Evolutionary conservation across 768 basidiomycete genomes (phyloP).

Genomic region (Melanogaster broomeanus): DNA sequence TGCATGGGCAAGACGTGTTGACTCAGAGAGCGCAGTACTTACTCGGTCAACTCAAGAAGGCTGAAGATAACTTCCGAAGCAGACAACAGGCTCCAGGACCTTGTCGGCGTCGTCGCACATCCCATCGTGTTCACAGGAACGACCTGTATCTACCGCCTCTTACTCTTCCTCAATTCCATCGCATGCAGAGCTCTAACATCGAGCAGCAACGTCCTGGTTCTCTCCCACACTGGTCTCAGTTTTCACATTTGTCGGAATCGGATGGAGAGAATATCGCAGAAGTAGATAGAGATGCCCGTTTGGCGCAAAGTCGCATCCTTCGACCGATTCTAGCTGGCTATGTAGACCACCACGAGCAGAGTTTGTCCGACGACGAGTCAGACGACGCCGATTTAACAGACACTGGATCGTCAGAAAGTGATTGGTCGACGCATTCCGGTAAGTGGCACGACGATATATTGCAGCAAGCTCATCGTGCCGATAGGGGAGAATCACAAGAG

Average conservation of each 20-base stretch:
- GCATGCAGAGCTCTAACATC: constrained; percentile 6
- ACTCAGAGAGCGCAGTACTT: constrained; percentile 66
- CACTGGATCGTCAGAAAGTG: constrained; percentile 36
- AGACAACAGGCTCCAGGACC: background rate
- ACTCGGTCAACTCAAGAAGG: constrained; percentile 37
- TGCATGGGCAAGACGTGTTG: constrained; percentile 66
- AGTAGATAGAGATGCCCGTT: constrained; percentile 67
- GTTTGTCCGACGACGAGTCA: constrained; percentile 75
- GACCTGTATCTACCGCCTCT: constrained; percentile 53
- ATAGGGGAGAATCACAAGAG: constrained; percentile 18
- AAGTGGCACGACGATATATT: background rate
- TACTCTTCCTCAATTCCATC: constrained; percentile 28
- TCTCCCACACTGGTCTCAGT: constrained; percentile 20
- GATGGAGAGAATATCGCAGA: constrained; percentile 64
- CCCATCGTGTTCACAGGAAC: constrained; percentile 38
- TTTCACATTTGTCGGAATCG: constrained; percentile 54
- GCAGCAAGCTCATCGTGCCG: constrained; percentile 9
- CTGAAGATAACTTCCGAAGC: constrained; percentile 6
- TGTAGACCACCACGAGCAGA: constrained; percentile 46
- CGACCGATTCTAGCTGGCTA: constrained; percentile 26
- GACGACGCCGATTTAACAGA: constrained; percentile 74
- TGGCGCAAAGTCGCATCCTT: constrained; percentile 65
- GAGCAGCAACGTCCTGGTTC: constrained; percentile 9
- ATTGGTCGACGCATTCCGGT: constrained; percentile 43
- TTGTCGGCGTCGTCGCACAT: constrained; percentile 4